phyloP scores from a whole-genome alignment of 2,329 filamentous ascomycete genomes.

The Aspergillus pseudoviridinutans region DNA sequence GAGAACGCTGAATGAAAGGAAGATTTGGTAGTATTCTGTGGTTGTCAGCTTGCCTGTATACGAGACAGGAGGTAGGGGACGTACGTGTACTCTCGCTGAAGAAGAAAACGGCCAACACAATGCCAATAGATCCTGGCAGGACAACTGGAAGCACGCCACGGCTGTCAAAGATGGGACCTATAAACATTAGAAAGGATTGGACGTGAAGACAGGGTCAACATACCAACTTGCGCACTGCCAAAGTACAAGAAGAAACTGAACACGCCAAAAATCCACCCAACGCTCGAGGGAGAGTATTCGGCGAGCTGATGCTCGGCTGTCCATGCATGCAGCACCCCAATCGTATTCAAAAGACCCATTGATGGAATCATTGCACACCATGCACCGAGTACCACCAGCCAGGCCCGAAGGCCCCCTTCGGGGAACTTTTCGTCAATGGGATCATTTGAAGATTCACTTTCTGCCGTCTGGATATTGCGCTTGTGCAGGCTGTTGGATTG shows the following conservation, averaged over 20 bases:
- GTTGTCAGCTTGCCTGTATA: slow-evolving; percentile 7
- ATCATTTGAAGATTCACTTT: not conserved
- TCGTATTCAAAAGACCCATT: slow-evolving; percentile 40
- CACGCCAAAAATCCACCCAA: slow-evolving; percentile 41
- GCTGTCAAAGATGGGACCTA: slow-evolving; percentile 38
- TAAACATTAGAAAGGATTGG: not conserved
- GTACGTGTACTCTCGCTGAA: slow-evolving; percentile 6
- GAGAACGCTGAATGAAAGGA: slow-evolving; percentile 33
- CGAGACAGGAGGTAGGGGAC: not conserved
- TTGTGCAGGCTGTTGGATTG: not conserved
- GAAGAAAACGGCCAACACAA: slow-evolving; percentile 28
- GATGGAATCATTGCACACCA: slow-evolving; percentile 34
- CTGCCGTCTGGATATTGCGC: not conserved
- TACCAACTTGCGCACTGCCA: slow-evolving; percentile 21
- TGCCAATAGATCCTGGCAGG: slow-evolving; percentile 26
- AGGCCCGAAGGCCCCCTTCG: slow-evolving; percentile 41
- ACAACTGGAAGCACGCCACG: slow-evolving; percentile 29
- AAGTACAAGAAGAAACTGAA: slow-evolving; percentile 40
- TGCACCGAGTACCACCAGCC: slow-evolving; percentile 42
- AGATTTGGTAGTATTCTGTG: slow-evolving; percentile 35
- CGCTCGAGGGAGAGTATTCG: slow-evolving; percentile 29
- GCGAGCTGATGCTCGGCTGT: slow-evolving; percentile 34
- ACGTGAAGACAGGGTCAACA: not conserved
- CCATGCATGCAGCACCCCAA: slow-evolving; percentile 40
- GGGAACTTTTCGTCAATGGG: slow-evolving; percentile 15